These are phyloP conservation scores for Cardiosporidium cionae DNA, from an alignment of 169 alveolate genomes.

Conservation along the genomic window DNA sequence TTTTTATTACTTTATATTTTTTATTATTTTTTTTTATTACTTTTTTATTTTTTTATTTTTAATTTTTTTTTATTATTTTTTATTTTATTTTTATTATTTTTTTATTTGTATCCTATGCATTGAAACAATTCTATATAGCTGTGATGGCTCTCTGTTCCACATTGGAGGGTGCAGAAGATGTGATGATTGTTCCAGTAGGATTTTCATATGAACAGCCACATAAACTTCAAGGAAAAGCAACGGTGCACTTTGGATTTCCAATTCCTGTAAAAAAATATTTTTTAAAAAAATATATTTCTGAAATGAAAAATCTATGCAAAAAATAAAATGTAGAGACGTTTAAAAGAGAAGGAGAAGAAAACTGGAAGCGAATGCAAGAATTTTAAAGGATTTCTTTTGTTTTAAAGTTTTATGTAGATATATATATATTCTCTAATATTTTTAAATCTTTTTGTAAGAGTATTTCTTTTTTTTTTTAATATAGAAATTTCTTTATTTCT, in stretches of 20 bases:
- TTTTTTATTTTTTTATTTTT: neutral
- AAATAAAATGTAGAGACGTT: neutral
- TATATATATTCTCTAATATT: neutral
- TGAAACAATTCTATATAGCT: no score
- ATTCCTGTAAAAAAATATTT: constrained; percentile 40
- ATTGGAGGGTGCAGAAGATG: constrained; percentile 81
- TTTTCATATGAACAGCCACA: constrained; percentile 62
- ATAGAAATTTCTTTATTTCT: neutral
- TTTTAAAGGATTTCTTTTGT: neutral
- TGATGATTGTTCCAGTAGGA: constrained; percentile 77
- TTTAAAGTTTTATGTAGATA: neutral
- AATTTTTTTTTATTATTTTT: neutral
- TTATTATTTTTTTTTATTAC: neutral
- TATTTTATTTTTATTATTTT: neutral
- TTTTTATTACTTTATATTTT: no score
- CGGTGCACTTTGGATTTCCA: constrained; percentile 70
- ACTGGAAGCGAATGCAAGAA: neutral
- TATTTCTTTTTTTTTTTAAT: neutral
- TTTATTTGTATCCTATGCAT: neutral
- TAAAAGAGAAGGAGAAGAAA: neutral
- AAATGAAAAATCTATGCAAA: neutral
- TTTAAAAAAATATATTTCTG: no score
- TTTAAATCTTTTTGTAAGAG: no score
- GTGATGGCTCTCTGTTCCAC: constrained; percentile 83
- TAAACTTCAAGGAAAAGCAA: constrained; percentile 68